These are phyloP conservation scores for Alternaria conjuncta DNA, from an alignment of 2,329 filamentous ascomycete species.

Conservation along the genomic window DNA sequence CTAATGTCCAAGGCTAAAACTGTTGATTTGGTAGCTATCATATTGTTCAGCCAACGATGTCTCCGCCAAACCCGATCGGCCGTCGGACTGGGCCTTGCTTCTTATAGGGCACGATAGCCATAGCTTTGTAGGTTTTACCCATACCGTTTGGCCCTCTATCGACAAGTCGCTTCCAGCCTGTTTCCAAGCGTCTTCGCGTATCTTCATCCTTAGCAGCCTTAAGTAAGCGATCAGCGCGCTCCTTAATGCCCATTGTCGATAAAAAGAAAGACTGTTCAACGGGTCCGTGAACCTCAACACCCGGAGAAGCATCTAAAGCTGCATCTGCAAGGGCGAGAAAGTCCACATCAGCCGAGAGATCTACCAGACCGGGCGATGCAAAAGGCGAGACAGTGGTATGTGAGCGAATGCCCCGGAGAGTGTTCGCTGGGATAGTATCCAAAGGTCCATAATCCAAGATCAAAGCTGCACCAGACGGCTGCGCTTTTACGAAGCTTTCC, in stretches of 20 bases:
- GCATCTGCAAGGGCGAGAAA: slow-evolving; percentile 86
- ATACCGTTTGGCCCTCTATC: slow-evolving; percentile 83
- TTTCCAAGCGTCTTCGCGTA: slow-evolving; percentile 63
- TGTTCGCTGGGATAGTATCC: slow-evolving; percentile 82
- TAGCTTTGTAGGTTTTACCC: slow-evolving; percentile 92
- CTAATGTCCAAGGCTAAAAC: neutral
- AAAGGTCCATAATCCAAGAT: slow-evolving; percentile 93
- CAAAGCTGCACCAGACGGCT: slow-evolving; percentile 83
- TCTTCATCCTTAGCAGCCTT: slow-evolving; percentile 48
- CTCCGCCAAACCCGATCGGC: slow-evolving; percentile 92
- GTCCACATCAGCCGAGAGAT: slow-evolving; percentile 92
- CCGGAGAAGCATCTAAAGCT: slow-evolving; percentile 74
- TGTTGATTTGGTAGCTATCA: neutral
- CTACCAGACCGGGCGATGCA: slow-evolving; percentile 77
- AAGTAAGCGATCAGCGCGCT: slow-evolving; percentile 40
- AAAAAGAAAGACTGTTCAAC: slow-evolving; percentile 85
- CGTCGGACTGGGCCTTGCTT: slow-evolving; percentile 70
- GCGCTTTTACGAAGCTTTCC: slow-evolving; percentile 58
- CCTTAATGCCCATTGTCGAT: slow-evolving; percentile 76
- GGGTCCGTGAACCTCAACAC: slow-evolving; percentile 90
- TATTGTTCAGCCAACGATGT: slow-evolving; percentile 24
- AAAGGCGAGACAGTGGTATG: slow-evolving; percentile 83
- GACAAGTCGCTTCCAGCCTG: slow-evolving; percentile 81
- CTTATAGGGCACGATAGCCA: slow-evolving; percentile 78
- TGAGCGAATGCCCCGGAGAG: slow-evolving; percentile 82